These are phyloP conservation scores for Candolleomyces aberdarensis DNA, from an alignment of 768 basidiomycete genomes.

Conservation along the genomic window DNA sequence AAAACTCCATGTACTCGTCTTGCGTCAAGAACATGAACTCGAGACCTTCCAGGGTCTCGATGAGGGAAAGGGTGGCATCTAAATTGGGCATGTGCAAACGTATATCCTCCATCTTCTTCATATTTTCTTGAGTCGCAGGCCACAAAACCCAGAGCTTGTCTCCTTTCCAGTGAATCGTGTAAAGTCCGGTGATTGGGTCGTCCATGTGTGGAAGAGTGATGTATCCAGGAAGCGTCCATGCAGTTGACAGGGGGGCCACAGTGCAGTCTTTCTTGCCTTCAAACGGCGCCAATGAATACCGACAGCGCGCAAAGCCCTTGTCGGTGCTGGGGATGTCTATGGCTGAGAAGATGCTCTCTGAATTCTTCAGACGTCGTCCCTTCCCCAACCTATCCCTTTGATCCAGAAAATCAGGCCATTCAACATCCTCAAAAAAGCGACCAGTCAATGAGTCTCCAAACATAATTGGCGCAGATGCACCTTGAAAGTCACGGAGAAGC, in stretches of 20 bases:
- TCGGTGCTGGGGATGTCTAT: background rate
- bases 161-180: no score
- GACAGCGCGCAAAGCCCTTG: background rate
- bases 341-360: background rate
- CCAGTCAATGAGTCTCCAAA: background rate
- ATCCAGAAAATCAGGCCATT: background rate
- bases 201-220: background rate
- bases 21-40: background rate
- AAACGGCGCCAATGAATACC: background rate
- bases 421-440: background rate
- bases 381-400: background rate
- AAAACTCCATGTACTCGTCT: no score
- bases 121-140: no score
- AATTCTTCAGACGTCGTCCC: background rate
- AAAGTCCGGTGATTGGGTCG: background rate
- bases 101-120: background rate
- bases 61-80: background rate
- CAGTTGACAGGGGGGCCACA: no score
- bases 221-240: background rate
- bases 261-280: background rate
- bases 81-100: background rate
- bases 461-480: background rate
- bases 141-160: no score
- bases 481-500: background rate
- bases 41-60: background rate